Evolutionary conservation across 2,329 filamentous ascomycete species (phyloP).

Genomic region (Sporothrix pallida): DNA sequence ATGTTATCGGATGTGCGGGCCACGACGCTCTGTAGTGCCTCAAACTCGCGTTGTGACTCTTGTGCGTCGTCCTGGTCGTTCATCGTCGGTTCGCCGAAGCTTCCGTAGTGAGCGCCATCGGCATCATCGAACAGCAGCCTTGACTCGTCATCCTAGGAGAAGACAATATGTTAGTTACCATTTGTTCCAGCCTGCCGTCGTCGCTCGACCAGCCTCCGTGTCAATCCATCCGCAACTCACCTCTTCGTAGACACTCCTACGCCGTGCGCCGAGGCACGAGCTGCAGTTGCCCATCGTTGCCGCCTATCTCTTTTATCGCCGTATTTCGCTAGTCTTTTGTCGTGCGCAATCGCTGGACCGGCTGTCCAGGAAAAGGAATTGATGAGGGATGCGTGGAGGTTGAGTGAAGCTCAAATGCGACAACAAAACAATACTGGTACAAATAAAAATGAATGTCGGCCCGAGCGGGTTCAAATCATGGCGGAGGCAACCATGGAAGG

Average conservation of each 20-base stretch:
- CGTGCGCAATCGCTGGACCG: not conserved
- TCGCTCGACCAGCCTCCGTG: no score
- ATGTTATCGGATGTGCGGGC: constrained; percentile 70
- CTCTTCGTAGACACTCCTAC: constrained; percentile 61
- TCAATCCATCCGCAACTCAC: constrained; percentile 45
- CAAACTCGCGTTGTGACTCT: constrained; percentile 67
- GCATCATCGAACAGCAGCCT: constrained; percentile 66
- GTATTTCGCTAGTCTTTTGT: not conserved
- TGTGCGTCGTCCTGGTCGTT: constrained; percentile 63
- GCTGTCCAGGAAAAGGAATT: not conserved
- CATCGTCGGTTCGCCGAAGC: constrained; percentile 63
- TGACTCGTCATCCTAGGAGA: constrained; percentile 60
- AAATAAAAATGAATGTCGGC: not conserved
- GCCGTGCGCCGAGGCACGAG: constrained; percentile 63
- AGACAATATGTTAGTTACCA: not conserved
- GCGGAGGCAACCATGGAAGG: constrained; percentile 18
- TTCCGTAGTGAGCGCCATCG: constrained; percentile 65
- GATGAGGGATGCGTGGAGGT: not conserved
- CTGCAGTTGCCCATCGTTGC: constrained; percentile 63
- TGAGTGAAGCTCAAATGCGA: not conserved
- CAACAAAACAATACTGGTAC: not conserved
- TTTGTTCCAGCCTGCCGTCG: no score
- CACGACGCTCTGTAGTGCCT: constrained; percentile 68
- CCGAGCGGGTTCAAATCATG: constrained; percentile 11
- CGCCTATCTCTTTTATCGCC: not conserved